Evolutionary conservation across 1,284 basidiomycete species (phyloP).

Genomic region (Hypsizygus ulmarius): DNA sequence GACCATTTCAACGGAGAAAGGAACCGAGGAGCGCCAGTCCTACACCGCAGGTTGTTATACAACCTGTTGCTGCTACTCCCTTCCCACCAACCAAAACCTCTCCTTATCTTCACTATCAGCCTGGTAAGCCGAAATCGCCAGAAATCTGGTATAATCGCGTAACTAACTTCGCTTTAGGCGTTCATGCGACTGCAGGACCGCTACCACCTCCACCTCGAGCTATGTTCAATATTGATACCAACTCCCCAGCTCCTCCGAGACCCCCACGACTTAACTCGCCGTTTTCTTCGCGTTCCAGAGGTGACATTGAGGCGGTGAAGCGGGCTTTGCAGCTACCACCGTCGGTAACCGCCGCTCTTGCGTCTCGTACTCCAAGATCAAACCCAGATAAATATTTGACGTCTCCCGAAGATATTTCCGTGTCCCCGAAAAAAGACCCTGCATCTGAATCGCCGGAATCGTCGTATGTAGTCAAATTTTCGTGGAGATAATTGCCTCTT

Average conservation of each 20-base stretch:
- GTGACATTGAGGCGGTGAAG: constrained; percentile 52
- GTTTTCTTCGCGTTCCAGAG: constrained; percentile 33
- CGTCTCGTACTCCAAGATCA: constrained; percentile 18
- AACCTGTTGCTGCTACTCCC: constrained; percentile 25
- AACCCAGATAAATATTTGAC: constrained; percentile 8
- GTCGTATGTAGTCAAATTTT: constrained; percentile 10
- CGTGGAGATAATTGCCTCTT: not conserved
- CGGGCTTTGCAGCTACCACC: constrained; percentile 56
- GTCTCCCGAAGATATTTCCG: constrained; percentile 7
- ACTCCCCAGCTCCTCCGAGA: constrained; percentile 55
- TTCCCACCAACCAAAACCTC: constrained; percentile 20
- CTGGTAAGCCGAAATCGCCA: constrained; percentile 31
- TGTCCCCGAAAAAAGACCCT: not conserved
- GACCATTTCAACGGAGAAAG: constrained; percentile 24
- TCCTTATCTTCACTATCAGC: constrained; percentile 59
- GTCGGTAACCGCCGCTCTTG: constrained; percentile 48
- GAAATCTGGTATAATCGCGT: constrained; percentile 8
- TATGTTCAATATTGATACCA: constrained; percentile 44
- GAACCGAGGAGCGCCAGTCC: constrained; percentile 21
- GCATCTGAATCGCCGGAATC: constrained; percentile 9
- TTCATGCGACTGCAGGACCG: constrained; percentile 69
- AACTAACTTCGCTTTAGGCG: constrained; percentile 32
- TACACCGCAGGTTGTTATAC: constrained; percentile 23
- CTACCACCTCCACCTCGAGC: constrained; percentile 65
- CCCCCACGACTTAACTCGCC: constrained; percentile 64